Evolutionary conservation across 352 stramenopile species (phyloP).

Genomic region (Pythium utonaiense): DNA sequence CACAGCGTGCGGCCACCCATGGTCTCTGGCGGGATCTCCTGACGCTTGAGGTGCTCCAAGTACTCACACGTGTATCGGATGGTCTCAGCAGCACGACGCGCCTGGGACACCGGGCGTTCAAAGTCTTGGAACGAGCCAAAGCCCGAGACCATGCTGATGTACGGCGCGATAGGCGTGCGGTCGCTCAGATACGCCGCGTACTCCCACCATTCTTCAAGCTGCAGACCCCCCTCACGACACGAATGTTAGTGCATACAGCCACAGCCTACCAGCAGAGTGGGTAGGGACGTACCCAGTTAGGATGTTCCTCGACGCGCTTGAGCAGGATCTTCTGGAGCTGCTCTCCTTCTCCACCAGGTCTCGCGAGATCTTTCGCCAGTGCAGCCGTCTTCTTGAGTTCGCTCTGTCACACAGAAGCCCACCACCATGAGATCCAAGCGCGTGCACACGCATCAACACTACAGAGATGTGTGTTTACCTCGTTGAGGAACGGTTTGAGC

Average conservation of each 20-base stretch:
- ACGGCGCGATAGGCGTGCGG: conserved; percentile 82
- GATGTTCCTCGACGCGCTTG: conserved; percentile 35
- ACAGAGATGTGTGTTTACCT: too few species aligned
- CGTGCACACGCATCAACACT: too few species aligned
- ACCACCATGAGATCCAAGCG: too few species aligned
- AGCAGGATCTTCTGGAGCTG: conserved; percentile 46
- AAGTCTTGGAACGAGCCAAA: conserved; percentile 93
- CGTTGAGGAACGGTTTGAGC: conserved; percentile 49
- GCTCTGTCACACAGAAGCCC: conserved; percentile 24
- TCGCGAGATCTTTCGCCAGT: conserved; percentile 46
- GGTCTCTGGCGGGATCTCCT: conserved; percentile 76
- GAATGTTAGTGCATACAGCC: too few species aligned
- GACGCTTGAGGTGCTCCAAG: conserved; percentile 80
- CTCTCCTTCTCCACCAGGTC: conserved; percentile 42
- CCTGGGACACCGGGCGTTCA: conserved; percentile 53
- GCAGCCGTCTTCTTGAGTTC: conserved; percentile 35
- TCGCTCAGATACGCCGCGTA: conserved; percentile 77
- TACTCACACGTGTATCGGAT: conserved; percentile 81
- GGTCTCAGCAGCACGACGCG: conserved; percentile 52
- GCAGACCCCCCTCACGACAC: too few species aligned
- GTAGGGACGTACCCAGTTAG: conserved; percentile 49
- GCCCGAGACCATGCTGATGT: conserved; percentile 94
- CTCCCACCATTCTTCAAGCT: conserved; percentile 93
- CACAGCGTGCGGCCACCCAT: conserved; percentile 88
- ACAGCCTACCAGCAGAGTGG: not conserved